phyloP scores from a whole-genome alignment of 495 filamentous ascomycete genomes.

The Pyrenula massariospora region DNA sequence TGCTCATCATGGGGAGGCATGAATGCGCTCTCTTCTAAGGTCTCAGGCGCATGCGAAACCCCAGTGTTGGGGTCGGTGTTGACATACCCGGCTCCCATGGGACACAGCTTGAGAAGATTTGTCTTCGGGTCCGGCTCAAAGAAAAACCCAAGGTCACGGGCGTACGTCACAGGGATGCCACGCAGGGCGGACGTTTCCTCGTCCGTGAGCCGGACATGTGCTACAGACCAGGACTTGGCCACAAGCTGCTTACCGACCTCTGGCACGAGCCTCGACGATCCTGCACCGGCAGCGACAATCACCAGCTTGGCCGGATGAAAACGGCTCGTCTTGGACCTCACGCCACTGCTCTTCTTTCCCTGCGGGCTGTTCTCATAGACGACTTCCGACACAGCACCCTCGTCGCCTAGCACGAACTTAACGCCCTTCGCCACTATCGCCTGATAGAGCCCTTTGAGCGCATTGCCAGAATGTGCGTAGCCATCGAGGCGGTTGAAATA shows the following conservation, averaged over 20 bases:
- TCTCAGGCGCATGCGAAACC: conserved; percentile 18
- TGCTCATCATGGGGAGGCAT: conserved; percentile 37
- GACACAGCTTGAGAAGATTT: conserved; percentile 41
- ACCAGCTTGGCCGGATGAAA: conserved; percentile 23
- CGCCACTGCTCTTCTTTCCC: conserved; percentile 15
- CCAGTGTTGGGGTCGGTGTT: conserved; percentile 28
- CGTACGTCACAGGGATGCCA: conserved; percentile 42
- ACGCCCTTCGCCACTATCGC: conserved; percentile 20
- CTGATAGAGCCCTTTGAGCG: conserved; percentile 18
- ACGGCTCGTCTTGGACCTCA: conserved; percentile 23
- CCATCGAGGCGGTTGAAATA: conserved; percentile 43
- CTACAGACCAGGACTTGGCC: conserved; percentile 39
- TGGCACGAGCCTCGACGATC: conserved; percentile 25
- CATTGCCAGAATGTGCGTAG: conserved; percentile 38
- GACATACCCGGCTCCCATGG: conserved; percentile 40
- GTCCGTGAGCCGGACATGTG: conserved; percentile 39
- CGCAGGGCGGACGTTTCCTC: conserved; percentile 35
- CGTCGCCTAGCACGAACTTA: conserved; percentile 22
- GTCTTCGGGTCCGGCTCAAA: conserved; percentile 46
- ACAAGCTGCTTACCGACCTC: conserved; percentile 26
- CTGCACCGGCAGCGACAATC: conserved; percentile 32
- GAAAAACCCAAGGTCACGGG: conserved; percentile 45
- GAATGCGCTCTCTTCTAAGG: conserved; percentile 23
- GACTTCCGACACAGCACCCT: conserved; percentile 12
- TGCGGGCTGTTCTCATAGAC: conserved; percentile 13